Conservation (phyloP, 495 filamentous ascomycete genomes). For the Baudoinia panamericana region DNA sequence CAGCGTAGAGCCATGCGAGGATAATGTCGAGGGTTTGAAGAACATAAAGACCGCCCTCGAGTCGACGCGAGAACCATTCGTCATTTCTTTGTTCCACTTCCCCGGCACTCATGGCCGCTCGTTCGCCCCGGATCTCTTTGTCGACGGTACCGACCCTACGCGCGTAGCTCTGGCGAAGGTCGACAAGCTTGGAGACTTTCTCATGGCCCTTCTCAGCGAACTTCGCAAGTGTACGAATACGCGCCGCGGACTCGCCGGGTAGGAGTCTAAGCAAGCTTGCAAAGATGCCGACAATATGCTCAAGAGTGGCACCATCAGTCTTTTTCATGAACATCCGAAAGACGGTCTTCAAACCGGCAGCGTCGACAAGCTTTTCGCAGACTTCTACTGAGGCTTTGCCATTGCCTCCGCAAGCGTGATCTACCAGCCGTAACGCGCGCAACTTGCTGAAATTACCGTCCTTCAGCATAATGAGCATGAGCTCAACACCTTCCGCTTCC, state of each 20-base stretch:
- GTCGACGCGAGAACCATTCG: conserved; percentile 69
- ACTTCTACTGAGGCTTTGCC: conserved; percentile 39
- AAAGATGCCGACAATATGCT: conserved; percentile 85
- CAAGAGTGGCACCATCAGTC: conserved; percentile 46
- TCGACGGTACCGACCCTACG: conserved; percentile 53
- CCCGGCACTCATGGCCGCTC: conserved; percentile 31
- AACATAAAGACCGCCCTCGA: conserved; percentile 78
- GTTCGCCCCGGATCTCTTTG: conserved; percentile 48
- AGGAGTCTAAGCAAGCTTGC: conserved; percentile 68
- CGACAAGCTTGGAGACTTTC: conserved; percentile 56
- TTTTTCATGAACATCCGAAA: conserved; percentile 90
- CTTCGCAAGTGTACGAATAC: conserved; percentile 79
- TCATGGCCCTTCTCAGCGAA: conserved; percentile 50
- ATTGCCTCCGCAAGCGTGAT: conserved; percentile 62
- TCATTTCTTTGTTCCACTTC: conserved; percentile 54
- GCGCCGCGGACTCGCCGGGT: conserved; percentile 60
- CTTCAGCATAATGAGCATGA: conserved; percentile 77
- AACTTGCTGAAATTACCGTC: conserved; percentile 70
- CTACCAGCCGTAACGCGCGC: conserved; percentile 63
- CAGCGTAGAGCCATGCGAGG: conserved; percentile 82
- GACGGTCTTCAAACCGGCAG: conserved; percentile 67
- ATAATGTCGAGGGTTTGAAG: conserved; percentile 81
- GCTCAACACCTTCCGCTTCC: conserved; percentile 83
- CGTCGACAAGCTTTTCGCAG: conserved; percentile 66
- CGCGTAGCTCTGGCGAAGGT: conserved; percentile 58